phyloP scores from a whole-genome alignment of 306 rosid genomes.

The Macrotyloma uniflorum region DNA sequence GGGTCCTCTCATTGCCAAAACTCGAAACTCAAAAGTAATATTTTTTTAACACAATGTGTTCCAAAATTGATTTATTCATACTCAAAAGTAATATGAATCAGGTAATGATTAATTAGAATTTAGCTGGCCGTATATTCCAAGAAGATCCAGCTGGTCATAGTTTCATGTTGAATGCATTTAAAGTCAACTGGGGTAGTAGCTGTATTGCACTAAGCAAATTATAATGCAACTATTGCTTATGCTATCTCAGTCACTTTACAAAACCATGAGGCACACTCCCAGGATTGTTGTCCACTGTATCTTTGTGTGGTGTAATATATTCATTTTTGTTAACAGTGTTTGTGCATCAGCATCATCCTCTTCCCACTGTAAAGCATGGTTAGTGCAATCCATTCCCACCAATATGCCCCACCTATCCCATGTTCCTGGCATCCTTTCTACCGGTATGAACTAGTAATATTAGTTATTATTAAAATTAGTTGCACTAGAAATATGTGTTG shows the following conservation, averaged over 20 bases:
- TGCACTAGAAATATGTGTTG: background rate
- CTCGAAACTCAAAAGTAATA: no score
- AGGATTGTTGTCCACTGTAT: constrained; percentile 27
- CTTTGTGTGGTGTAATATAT: background rate
- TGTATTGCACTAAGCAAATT: background rate
- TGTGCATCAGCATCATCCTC: constrained; percentile 37
- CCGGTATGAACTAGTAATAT: constrained; percentile 40
- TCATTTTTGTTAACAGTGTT: constrained; percentile 27
- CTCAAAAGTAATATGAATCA: background rate
- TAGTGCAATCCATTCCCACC: constrained; percentile 92
- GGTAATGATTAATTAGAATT: background rate
- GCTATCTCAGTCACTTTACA: background rate
- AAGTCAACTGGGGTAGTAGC: constrained; percentile 11
- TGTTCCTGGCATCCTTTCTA: constrained; percentile 76
- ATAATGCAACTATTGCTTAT: background rate
- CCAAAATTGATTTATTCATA: no score
- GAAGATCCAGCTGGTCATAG: background rate
- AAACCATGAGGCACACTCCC: constrained; percentile 22
- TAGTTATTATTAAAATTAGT: background rate
- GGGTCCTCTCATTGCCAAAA: no score
- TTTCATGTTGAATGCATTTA: background rate
- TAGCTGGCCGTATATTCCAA: constrained; percentile 8
- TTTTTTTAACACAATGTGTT: no score
- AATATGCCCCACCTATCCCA: constrained; percentile 71
- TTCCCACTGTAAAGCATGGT: constrained; percentile 75